phyloP scores from a whole-genome alignment of 805 yeast genomes.

The Suhomyces emberorum region DNA sequence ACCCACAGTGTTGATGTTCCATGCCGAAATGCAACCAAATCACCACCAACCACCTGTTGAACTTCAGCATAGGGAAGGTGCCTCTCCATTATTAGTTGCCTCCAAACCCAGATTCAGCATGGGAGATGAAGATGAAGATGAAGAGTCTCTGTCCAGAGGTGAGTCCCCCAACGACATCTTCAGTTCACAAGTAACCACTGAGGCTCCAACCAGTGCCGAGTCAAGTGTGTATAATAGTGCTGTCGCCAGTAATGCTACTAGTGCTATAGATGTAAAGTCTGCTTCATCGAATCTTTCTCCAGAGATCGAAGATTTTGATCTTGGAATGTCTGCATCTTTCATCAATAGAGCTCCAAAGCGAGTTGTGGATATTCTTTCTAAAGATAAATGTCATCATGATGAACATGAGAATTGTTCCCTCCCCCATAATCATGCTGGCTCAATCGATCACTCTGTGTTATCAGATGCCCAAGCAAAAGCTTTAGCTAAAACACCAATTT shows the following conservation, averaged over 20 bases:
- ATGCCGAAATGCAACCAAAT: constrained; percentile 81
- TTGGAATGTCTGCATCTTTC: constrained; percentile 41
- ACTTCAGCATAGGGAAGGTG: neutral
- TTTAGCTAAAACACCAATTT: constrained; percentile 51
- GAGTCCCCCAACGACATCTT: neutral
- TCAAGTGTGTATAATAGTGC: too few relatives aligned
- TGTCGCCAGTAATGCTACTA: neutral
- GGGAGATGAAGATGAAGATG: constrained; percentile 1
- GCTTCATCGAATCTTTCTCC: constrained; percentile 9
- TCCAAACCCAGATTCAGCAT: neutral
- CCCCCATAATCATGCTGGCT: constrained; percentile 28
- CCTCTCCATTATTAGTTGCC: constrained; percentile 5
- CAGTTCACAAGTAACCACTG: neutral
- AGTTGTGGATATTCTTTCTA: constrained; percentile 29
- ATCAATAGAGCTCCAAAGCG: constrained; percentile 38
- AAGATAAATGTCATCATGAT: constrained; percentile 11
- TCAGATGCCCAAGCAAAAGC: constrained; percentile 51
- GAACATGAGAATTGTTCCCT: constrained; percentile 31
- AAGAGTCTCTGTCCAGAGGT: too few relatives aligned
- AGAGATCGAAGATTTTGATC: constrained; percentile 31
- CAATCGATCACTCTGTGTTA: constrained; percentile 29
- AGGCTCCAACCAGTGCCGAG: neutral
- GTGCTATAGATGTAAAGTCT: neutral
- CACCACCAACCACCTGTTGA: neutral
- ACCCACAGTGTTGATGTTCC: constrained; percentile 81